Evolutionary conservation across 1,284 basidiomycete species (phyloP), one percentile per base, ranked within the genome.

Genomic region (Cryptococcus wingfieldii): DNA sequence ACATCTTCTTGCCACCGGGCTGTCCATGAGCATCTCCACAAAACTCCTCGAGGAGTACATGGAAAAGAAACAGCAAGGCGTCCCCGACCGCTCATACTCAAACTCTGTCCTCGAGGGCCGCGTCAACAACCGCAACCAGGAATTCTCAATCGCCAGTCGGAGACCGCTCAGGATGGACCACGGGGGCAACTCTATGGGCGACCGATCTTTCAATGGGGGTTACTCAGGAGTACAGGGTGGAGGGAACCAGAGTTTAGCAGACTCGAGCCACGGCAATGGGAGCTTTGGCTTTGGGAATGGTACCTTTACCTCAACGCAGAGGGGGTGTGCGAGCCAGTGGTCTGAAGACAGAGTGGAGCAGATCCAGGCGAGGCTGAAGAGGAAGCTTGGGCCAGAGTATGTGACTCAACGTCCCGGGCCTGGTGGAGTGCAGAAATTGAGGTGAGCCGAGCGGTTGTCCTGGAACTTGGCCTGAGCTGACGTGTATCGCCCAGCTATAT

Each of bases 381-480:
- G 86, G 77, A 89, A 88, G 65, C 84, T 98, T 4, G 95, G 95
- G 0, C 95, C 95, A 3, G 95, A 98, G 77, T 97, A 84, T 69
- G 83, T 98, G 54, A 90, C 89, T 2, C 86, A 88, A 61, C 81
- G 94, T n/a, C 87, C 89, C 1, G 94, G 94, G 2, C 90, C 90
- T 0, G 87, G 86, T 7, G 90, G 90, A 31, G 10, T 34, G 31
- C 31, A 34, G 31, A 34, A 34, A 75, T 79, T 98, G 16, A 76
- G 70, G 76, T 77, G 31, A 34, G 31, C 10, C 31, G 31, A 34
- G 31, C 10, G 31, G 31, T 34, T 34, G 31, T 8, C 5, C 18
- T 44, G 42, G 39, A 13, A 7, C 25, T 12, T 25, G 28, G 44
- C n/a, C 3, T n/a, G 43, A 31, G 51, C 50, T 57, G 49, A 57